Evolutionary conservation across 441 rosid species (phyloP), one percentile per base, ranked within the genome.

Genomic region (Breynia disticha): DNA sequence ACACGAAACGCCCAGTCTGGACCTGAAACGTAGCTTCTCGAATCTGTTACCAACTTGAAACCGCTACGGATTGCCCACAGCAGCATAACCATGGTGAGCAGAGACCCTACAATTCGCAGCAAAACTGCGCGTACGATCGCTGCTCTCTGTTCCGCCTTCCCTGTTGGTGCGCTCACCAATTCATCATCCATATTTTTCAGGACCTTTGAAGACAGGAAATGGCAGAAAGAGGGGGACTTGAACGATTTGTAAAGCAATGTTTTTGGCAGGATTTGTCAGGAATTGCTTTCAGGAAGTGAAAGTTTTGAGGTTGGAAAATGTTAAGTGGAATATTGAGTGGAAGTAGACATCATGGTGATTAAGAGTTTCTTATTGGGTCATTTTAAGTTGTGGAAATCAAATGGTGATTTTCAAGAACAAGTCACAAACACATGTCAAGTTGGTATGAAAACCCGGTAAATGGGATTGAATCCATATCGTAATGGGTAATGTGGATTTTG

Each of bases 1-100:
- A 72, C 12, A 12, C 18, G 66, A 54, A 76, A 67, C 1, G 59
- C 72, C 68, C 65, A 55, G 24, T 59, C 55, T 0, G 65, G 49
- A 17, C 56, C 41, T 7, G 60, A 57, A 1, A 24, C 43, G 16
- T 62, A 56, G 2, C 61, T 73, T 35, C 50, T 44, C 3, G 80
- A 67, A 46, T 69, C 56, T 16, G 48, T 46, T 0, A 65, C 66
- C 60, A 64, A 59, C 10, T 60, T 48, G 35, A 72, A 66, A 12
- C 73, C 75, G 1, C 65, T 50, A 13, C 51, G 56, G 28, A 69
- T 67, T 20, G 68, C 59, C 57, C 69, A 72, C 32, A 72, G 20
- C 32, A 76, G 41, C 57, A 67, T 16, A 11, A 42, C 41, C 70
- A 58, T 63, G 0, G 67, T 65, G 35, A 65, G 9, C 35, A 65